phyloP scores from a whole-genome alignment of 306 rosid genomes.

The Echinosophora koreensis region DNA sequence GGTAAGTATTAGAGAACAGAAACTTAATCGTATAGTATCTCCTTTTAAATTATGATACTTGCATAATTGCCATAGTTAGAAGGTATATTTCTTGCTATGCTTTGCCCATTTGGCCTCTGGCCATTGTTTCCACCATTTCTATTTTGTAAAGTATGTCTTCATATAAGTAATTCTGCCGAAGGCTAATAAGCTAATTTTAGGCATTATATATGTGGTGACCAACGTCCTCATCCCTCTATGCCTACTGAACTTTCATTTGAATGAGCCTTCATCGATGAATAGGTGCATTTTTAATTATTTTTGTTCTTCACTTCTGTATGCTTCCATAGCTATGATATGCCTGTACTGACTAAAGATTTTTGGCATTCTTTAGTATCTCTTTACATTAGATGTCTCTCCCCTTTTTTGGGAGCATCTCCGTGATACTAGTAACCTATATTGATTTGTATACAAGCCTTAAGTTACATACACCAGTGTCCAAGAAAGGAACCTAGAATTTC shows the following conservation, averaged over 20 bases:
- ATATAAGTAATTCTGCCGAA: conserved; percentile 25
- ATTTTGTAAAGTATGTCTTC: neutral
- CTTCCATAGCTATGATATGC: conserved; percentile 7
- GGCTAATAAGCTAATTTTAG: conserved; percentile 24
- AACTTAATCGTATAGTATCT: conserved; percentile 6
- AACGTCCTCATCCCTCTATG: conserved; percentile 14
- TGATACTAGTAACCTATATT: neutral
- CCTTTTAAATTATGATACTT: conserved; percentile 9
- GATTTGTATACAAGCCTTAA: neutral
- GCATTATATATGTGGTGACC: conserved; percentile 13
- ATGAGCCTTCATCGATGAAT: conserved; percentile 15
- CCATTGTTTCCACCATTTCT: conserved; percentile 13
- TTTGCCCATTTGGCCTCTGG: conserved; percentile 4
- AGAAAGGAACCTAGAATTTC: conserved; percentile 6
- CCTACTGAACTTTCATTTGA: neutral
- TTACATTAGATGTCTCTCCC: neutral
- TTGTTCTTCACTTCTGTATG: conserved; percentile 1
- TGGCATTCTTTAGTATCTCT: conserved; percentile 31
- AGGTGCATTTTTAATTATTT: neutral
- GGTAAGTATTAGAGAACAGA: conserved; percentile 54
- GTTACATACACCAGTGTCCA: neutral
- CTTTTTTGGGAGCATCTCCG: neutral
- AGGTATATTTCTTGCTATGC: neutral
- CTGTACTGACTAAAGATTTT: conserved; percentile 12
- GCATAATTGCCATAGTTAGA: neutral